Conservation (phyloP, 2,329 filamentous ascomycete genomes). For the Apiospora saccharicola region DNA sequence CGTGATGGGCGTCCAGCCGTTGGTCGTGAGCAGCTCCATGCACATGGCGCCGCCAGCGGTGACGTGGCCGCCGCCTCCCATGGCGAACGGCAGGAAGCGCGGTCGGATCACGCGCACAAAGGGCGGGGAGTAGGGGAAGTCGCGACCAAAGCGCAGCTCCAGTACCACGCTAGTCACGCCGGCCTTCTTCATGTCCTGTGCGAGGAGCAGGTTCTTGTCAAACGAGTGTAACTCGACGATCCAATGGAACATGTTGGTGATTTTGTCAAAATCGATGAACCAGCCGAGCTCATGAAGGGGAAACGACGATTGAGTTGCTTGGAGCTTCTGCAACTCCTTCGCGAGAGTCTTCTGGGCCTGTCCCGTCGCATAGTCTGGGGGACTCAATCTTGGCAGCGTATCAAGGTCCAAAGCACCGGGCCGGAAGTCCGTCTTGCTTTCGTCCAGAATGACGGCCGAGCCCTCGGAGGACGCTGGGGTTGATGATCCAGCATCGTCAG, state of each 20-base stretch:
- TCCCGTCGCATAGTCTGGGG: conserved; percentile 70
- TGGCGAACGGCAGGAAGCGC: conserved; percentile 74
- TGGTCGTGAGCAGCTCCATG: conserved; percentile 85
- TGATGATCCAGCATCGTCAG: conserved; percentile 27
- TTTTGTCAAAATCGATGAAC: conserved; percentile 74
- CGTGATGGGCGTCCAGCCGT: conserved; percentile 78
- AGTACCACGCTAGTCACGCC: conserved; percentile 74
- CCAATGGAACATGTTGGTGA: conserved; percentile 87
- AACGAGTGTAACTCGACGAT: conserved; percentile 90
- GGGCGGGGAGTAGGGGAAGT: conserved; percentile 80
- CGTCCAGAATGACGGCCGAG: conserved; percentile 25
- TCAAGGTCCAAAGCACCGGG: conserved; percentile 71
- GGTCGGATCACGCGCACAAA: conserved; percentile 86
- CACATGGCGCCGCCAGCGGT: conserved; percentile 83
- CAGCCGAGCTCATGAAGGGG: conserved; percentile 77
- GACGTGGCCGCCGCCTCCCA: conserved; percentile 85
- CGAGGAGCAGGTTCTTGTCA: conserved; percentile 71
- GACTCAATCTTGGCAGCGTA: conserved; percentile 68
- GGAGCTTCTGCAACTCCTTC: conserved; percentile 68
- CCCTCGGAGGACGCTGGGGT: conserved; percentile 24
- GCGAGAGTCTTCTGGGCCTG: conserved; percentile 68
- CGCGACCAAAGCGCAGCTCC: conserved; percentile 80
- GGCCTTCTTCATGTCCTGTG: conserved; percentile 73
- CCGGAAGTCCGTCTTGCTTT: conserved; percentile 57
- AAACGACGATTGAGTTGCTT: conserved; percentile 68